Percentiles rank a stretch among this genome's conserved stretches.
Evolutionary conservation across 495 filamentous ascomycete genomes (phyloP).

Genomic region (Lasiosphaeria hispida): DNA sequence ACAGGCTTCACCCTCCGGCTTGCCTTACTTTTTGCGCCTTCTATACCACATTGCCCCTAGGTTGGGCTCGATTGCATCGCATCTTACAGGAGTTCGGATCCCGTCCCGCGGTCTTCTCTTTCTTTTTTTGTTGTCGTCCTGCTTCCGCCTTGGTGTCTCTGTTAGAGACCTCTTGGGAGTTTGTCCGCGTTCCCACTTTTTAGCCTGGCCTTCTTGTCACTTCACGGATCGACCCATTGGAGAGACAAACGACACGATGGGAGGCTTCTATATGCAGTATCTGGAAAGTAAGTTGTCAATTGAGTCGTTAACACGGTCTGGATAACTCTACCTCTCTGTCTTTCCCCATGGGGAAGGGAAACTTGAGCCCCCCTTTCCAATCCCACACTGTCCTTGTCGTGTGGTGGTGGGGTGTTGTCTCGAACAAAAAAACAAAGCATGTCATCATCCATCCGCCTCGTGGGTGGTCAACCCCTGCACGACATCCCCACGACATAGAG

Average conservation of each 20-base stretch:
- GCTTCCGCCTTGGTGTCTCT: constrained; percentile 23
- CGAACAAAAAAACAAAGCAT: constrained; percentile 16
- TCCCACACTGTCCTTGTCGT: constrained; percentile 20
- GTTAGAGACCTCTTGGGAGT: constrained; percentile 10
- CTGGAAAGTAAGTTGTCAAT: constrained; percentile 56
- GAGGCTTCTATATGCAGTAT: constrained; percentile 63
- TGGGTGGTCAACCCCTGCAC: constrained; percentile 26
- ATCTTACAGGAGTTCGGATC: constrained; percentile 42
- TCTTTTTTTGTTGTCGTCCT: constrained; percentile 27
- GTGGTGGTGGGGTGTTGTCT: constrained; percentile 28
- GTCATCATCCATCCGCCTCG: constrained; percentile 24
- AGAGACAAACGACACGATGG: constrained; percentile 44
- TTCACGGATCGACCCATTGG: constrained; percentile 16
- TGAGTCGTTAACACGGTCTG: constrained; percentile 5
- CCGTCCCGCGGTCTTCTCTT: constrained; percentile 28
- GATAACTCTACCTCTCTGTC: constrained; percentile 6
- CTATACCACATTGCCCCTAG: constrained; percentile 33
- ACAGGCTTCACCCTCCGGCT: constrained; percentile 40
- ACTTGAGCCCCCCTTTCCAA: constrained; percentile 1
- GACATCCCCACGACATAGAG: constrained; percentile 28
- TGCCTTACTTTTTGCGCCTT: constrained; percentile 26
- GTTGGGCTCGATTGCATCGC: constrained; percentile 59
- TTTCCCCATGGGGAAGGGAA: neutral
- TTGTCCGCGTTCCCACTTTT: constrained; percentile 21
- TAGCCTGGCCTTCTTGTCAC: neutral